Evolutionary conservation across 306 rosid genomes (phyloP).

Genomic region (Echinosophora koreensis): DNA sequence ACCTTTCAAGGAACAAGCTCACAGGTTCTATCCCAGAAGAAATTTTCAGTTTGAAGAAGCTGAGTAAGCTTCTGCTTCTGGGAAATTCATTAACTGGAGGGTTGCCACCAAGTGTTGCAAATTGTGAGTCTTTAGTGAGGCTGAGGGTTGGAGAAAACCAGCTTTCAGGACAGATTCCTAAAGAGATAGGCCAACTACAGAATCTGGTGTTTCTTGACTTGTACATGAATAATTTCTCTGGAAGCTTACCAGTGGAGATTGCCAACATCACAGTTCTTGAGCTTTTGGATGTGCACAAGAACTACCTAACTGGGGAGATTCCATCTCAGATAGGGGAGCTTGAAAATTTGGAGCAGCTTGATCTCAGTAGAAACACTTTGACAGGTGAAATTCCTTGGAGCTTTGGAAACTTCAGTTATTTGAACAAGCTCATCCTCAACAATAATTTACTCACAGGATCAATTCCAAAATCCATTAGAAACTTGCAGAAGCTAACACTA

Average conservation of each 20-base stretch:
- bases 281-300: conserved; percentile 85
- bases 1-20: conserved; percentile 92
- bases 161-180: conserved; percentile 89
- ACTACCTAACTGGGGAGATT: conserved; percentile 77
- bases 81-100: conserved; percentile 87
- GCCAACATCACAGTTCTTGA: conserved; percentile 92
- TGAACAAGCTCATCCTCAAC: conserved; percentile 90
- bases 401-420: conserved; percentile 88
- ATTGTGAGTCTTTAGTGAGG: conserved; percentile 84
- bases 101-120: conserved; percentile 72
- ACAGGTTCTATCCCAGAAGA: conserved; percentile 92
- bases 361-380: conserved; percentile 88
- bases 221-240: conserved; percentile 91
- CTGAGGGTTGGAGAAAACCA: conserved; percentile 93
- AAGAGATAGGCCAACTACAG: conserved; percentile 83
- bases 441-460: conserved; percentile 79
- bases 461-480: conserved; percentile 74
- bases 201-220: conserved; percentile 94
- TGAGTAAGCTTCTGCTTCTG: conserved; percentile 94
- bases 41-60: conserved; percentile 86
- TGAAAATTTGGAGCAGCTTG: conserved; percentile 93
- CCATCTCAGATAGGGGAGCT: conserved; percentile 80
- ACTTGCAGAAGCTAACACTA: conserved; percentile 82
- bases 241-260: conserved; percentile 78
- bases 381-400: conserved; percentile 80